A percentile compares a stretch with the other conserved stretches of the same genome.
Evolutionary conservation across 139 green algal genomes (phyloP).

Genomic region (Micractinium conductrix): DNA sequence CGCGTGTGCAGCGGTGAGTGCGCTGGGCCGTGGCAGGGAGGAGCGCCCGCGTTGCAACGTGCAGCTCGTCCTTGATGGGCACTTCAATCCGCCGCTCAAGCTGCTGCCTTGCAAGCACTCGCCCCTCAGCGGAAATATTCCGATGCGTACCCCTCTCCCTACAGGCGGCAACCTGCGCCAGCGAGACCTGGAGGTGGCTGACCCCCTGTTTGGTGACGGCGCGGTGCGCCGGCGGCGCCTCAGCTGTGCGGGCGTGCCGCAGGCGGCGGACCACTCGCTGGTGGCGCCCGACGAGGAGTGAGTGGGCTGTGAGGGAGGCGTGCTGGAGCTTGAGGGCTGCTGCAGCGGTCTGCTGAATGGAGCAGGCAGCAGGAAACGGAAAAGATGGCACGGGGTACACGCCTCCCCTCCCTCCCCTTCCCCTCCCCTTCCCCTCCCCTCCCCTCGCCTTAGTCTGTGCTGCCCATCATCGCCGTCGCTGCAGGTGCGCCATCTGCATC

Average conservation of each 20-base stretch:
- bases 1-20: conserved; percentile 63
- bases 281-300: conserved; percentile 53
- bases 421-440: too few relatives aligned
- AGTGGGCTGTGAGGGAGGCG: too few relatives aligned
- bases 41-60: background rate
- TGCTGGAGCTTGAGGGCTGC: too few relatives aligned
- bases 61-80: background rate
- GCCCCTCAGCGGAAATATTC: too few relatives aligned
- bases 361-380: too few relatives aligned
- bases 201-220: conserved; percentile 21
- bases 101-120: background rate
- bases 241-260: background rate
- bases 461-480: too few relatives aligned
- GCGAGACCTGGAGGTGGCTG: conserved; percentile 6
- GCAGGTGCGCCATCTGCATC: conserved; percentile 67
- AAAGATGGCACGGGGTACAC: too few relatives aligned
- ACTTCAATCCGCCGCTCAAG: background rate
- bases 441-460: too few relatives aligned
- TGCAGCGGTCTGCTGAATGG: too few relatives aligned
- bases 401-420: background rate
- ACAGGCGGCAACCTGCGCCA: conserved; percentile 19
- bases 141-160: background rate
- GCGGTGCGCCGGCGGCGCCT: conserved; percentile 13
- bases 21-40: background rate
- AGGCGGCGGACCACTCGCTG: conserved; percentile 5